Evolutionary conservation across 2,329 filamentous ascomycete genomes (phyloP).

Genomic region (Rachicladosporium sp.): DNA sequence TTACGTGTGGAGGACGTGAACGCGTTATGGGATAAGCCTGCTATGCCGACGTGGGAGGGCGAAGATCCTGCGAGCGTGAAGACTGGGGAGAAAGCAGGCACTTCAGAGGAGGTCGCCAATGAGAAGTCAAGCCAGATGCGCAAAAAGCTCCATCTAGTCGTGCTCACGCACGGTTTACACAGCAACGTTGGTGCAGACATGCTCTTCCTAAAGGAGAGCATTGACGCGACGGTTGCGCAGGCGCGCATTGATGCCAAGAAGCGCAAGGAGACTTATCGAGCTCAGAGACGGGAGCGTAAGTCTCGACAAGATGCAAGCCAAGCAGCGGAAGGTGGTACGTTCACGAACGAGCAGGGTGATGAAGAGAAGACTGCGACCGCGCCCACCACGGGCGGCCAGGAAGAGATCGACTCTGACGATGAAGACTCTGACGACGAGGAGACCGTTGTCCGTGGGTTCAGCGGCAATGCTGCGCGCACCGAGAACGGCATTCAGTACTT

Average conservation of each 20-base stretch:
- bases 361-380: slow-evolving; percentile 28
- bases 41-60: slow-evolving; percentile 52
- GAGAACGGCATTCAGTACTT: slow-evolving; percentile 95
- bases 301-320: slow-evolving; percentile 9
- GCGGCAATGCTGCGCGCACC: slow-evolving; percentile 79
- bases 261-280: slow-evolving; percentile 33
- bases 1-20: slow-evolving; percentile 79
- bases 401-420: slow-evolving; percentile 33
- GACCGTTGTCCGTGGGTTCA: slow-evolving; percentile 79
- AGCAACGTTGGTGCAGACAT: slow-evolving; percentile 94
- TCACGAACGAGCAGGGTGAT: neutral
- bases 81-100: slow-evolving; percentile 10
- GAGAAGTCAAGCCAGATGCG: slow-evolving; percentile 37
- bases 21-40: slow-evolving; percentile 84
- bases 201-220: slow-evolving; percentile 94
- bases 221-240: slow-evolving; percentile 69
- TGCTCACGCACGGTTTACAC: slow-evolving; percentile 88
- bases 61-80: slow-evolving; percentile 19
- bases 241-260: slow-evolving; percentile 57
- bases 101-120: slow-evolving; percentile 7
- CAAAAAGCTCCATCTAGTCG: slow-evolving; percentile 78
- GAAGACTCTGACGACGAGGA: slow-evolving; percentile 64
- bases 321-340: neutral
- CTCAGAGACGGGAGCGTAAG: slow-evolving; percentile 23
- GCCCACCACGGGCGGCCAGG: slow-evolving; percentile 38